Base-by-base conservation (phyloP, 306 rosid species). In the Prunus mongolica region DNA sequence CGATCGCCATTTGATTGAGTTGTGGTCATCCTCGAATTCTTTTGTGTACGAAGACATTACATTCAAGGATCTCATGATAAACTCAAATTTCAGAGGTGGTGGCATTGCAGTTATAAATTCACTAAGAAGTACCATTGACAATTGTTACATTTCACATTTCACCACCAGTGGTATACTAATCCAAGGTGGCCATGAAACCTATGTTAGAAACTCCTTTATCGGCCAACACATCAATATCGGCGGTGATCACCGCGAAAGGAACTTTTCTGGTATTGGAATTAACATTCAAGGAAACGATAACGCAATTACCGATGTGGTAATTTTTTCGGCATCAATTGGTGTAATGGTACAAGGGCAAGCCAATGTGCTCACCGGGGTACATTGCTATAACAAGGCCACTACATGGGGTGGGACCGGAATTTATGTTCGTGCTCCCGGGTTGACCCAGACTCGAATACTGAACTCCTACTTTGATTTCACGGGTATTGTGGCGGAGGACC, bases 341-440 rank as follows among this genome's bases (percentile, higher is more conserved):
- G 67, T 84, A 27, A 66, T 84, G 81, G 83, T 84, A 9, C 50
- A 38, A 68, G 85, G 88, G 6, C 83, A 84, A 30, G 88, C 88
- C 8, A 84, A 84, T 18, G 75, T 84, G 46, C 34, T 84, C 19
- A 77, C 74, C 18, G 88, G 85, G 6, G 78, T 84, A 30, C 88
- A 84, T n/a, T 84, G 88, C 25, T 84, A 81, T 52, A 84, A 84
- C 81, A 84, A 84, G 61, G 88, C 88, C 6, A 78, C 78, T 2
- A 49, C 24, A 50, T 84, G 70, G 71, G 85, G 85, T 10, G 88
- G 88, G 60, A 66, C 65, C 0, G 88, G 88, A 13, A 78, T 84
- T 27, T 81, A 81, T 27, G 44, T 84, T 0, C 55, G 63, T 76
- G 63, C 78, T 22, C 85, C 87, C 10, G 87, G 87, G 18, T 81